These are phyloP conservation scores for Leccinum broughii DNA, from an alignment of 768 basidiomycete genomes.

Conservation along the genomic window DNA sequence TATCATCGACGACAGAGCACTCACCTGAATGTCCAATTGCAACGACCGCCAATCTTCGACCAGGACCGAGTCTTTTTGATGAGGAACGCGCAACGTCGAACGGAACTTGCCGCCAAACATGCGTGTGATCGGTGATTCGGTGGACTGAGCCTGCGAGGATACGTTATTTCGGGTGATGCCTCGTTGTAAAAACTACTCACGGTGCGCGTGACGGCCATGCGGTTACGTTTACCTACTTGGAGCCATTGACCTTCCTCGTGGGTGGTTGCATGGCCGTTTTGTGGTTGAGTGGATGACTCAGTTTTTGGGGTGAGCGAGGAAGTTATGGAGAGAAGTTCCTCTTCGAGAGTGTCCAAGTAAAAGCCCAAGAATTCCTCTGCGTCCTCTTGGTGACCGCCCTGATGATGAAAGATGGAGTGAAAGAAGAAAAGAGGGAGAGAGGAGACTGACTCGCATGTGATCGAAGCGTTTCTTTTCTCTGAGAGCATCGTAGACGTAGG, in stretches of 20 bases:
- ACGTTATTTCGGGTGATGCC: neutral
- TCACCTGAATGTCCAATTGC: constrained; percentile 85
- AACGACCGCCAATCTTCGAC: constrained; percentile 92
- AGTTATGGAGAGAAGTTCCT: constrained; percentile 77
- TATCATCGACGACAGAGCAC: neutral
- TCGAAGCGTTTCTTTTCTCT: constrained; percentile 93
- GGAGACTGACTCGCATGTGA: constrained; percentile 73
- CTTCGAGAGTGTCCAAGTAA: constrained; percentile 91
- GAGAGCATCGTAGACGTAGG: constrained; percentile 88
- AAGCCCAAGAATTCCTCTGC: constrained; percentile 99
- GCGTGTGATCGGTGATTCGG: constrained; percentile 84
- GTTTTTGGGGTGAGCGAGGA: constrained; percentile 48
- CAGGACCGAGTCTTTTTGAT: constrained; percentile 82
- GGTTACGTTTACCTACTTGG: constrained; percentile 86
- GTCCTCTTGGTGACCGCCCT: constrained; percentile 95
- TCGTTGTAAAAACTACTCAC: constrained; percentile 43
- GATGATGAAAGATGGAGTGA: constrained; percentile 30
- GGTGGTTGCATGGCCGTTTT: constrained; percentile 8
- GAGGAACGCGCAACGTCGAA: constrained; percentile 76
- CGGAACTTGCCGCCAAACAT: constrained; percentile 95
- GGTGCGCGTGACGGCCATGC: constrained; percentile 74
- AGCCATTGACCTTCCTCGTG: constrained; percentile 79
- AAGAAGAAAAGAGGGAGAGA: constrained; percentile 6
- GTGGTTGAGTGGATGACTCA: constrained; percentile 9
- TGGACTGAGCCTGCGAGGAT: constrained; percentile 58